A percentile compares a stretch with the other conserved stretches of the same genome.
These are phyloP conservation scores for Mucor mucedo DNA, from an alignment of 371 early-diverging fungal species.

Conservation along the genomic window DNA sequence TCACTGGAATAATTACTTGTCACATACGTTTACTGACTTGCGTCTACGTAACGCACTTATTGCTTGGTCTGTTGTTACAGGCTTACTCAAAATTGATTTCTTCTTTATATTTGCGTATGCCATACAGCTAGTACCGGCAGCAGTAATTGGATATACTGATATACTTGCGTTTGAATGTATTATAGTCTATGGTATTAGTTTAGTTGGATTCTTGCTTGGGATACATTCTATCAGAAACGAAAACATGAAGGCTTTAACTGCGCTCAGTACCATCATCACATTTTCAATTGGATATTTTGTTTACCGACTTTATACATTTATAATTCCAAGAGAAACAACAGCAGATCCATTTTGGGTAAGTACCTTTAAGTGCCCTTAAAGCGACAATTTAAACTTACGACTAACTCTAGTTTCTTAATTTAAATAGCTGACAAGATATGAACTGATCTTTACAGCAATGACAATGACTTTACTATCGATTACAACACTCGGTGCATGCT, in stretches of 20 bases:
- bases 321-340: slow-evolving; percentile 6
- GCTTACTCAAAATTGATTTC: slow-evolving; percentile 29
- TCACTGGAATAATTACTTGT: slow-evolving; percentile 7
- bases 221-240: slow-evolving; percentile 16
- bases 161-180: slow-evolving; percentile 19
- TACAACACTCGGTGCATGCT: slow-evolving; percentile 10
- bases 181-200: slow-evolving; percentile 10
- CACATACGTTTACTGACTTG: background rate
- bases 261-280: background rate
- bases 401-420: too few relatives aligned
- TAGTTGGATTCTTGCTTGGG: slow-evolving; percentile 17
- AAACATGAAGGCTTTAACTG: background rate
- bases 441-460: slow-evolving; percentile 14
- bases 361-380: too few relatives aligned
- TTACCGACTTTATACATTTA: slow-evolving; percentile 30
- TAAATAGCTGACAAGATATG: slow-evolving; percentile 19
- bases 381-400: too few relatives aligned
- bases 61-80: slow-evolving; percentile 18
- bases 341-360: slow-evolving; percentile 33
- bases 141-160: slow-evolving; percentile 11
- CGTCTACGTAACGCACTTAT: slow-evolving; percentile 11
- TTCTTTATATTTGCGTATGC: slow-evolving; percentile 29
- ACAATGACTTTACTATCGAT: slow-evolving; percentile 7
- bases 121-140: slow-evolving; percentile 25
- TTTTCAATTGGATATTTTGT: slow-evolving; percentile 29